Conservation (phyloP, 2,329 filamentous ascomycete species). For the Sodiomyces alkalinus region DNA sequence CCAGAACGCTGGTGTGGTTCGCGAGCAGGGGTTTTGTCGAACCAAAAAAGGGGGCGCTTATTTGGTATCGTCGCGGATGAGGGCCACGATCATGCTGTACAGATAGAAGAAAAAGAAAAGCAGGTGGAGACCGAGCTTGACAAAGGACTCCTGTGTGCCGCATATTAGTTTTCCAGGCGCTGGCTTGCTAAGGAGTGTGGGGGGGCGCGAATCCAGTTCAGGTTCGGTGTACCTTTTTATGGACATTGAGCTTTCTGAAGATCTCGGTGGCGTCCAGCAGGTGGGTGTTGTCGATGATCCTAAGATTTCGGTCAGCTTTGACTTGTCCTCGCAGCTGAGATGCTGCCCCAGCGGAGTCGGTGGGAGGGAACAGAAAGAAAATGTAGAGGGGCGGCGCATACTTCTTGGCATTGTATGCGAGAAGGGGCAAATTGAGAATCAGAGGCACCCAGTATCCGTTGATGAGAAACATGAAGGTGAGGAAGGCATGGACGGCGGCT, state of each 20-base stretch:
- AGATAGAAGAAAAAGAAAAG: slow-evolving; percentile 99
- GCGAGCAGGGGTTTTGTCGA: slow-evolving; percentile 1
- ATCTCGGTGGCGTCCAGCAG: slow-evolving; percentile 96
- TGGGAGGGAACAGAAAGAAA: no score
- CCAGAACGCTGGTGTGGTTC: slow-evolving; percentile 6
- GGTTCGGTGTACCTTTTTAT: slow-evolving; percentile 66
- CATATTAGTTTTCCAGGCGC: not conserved
- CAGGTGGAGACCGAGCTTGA: slow-evolving; percentile 96
- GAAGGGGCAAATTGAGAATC: slow-evolving; percentile 77
- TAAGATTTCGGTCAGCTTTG: slow-evolving; percentile 21
- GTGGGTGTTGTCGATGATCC: slow-evolving; percentile 94
- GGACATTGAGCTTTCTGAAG: slow-evolving; percentile 95
- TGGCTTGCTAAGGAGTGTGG: not conserved
- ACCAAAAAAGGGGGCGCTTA: slow-evolving; percentile 27
- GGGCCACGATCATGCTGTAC: slow-evolving; percentile 94
- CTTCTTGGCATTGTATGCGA: slow-evolving; percentile 97
- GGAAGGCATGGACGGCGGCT: slow-evolving; percentile 89
- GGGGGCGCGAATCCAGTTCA: no score
- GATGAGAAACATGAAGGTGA: slow-evolving; percentile 91
- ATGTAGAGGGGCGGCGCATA: slow-evolving; percentile 31
- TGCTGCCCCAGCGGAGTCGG: no score
- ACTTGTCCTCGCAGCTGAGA: not conserved
- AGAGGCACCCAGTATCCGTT: slow-evolving; percentile 98
- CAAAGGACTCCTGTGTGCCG: slow-evolving; percentile 71
- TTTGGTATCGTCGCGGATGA: slow-evolving; percentile 88